These are phyloP conservation scores for Raffaelea deltoideospora DNA, from an alignment of 2,329 filamentous ascomycete species.

Conservation along the genomic window DNA sequence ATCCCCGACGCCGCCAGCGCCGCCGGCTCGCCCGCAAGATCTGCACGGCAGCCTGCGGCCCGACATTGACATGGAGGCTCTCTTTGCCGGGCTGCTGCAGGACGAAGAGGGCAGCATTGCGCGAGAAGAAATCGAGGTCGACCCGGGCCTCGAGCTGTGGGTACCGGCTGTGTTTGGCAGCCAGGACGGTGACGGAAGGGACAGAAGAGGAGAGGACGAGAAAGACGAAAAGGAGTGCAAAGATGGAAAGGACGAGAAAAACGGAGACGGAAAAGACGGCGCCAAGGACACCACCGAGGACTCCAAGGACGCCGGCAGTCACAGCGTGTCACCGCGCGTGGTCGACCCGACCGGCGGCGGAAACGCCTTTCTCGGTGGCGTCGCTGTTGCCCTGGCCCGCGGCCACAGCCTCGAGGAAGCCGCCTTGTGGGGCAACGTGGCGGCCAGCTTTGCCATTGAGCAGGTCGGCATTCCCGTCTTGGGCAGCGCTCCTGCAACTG, in stretches of 20 bases:
- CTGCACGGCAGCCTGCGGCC: conserved; percentile 36
- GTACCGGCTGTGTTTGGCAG: conserved; percentile 52
- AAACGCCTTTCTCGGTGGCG: conserved; percentile 66
- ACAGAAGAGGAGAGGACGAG: too few species aligned
- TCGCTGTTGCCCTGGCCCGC: conserved; percentile 42
- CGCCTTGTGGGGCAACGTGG: conserved; percentile 62
- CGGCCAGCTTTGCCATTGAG: conserved; percentile 87
- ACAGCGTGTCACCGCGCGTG: conserved; percentile 32
- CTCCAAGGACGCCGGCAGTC: background rate
- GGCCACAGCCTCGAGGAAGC: conserved; percentile 52
- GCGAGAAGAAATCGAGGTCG: conserved; percentile 43
- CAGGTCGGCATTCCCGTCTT: conserved; percentile 71
- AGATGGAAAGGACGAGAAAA: background rate
- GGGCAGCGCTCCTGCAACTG: too few species aligned
- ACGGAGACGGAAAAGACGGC: background rate
- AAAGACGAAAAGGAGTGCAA: background rate
- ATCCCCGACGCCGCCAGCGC: too few species aligned
- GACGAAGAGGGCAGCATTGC: conserved; percentile 36
- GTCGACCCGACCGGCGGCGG: conserved; percentile 91
- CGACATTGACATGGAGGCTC: conserved; percentile 47
- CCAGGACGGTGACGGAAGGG: conserved; percentile 25
- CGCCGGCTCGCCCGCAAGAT: too few species aligned
- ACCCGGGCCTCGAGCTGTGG: conserved; percentile 56
- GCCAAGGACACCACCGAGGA: conserved; percentile 5
- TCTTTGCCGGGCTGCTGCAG: conserved; percentile 43